Evolutionary conservation across 2,329 filamentous ascomycete genomes (phyloP).

Genomic region (Macrophomina phaseolina): DNA sequence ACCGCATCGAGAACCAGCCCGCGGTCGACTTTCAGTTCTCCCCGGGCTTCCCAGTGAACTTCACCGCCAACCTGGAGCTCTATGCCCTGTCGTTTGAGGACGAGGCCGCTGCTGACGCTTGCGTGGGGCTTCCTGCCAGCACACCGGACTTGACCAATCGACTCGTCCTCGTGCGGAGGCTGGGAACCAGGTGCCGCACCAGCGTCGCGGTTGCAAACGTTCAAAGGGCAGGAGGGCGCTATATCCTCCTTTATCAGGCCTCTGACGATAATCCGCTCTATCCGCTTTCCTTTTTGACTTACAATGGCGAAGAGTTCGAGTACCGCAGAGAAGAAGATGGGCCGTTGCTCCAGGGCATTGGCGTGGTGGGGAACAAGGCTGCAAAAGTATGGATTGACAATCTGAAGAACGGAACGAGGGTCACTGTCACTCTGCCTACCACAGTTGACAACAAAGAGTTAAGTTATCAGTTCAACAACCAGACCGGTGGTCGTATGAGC

Average conservation of each 20-base stretch:
- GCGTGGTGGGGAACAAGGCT: background rate
- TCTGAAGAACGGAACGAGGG: background rate
- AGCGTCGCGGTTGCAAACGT: background rate
- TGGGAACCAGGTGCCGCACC: background rate
- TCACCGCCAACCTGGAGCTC: background rate
- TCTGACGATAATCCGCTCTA: background rate
- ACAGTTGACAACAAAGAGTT: background rate
- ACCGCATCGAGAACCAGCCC: background rate
- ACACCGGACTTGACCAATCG: constrained; percentile 2
- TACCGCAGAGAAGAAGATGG: background rate
- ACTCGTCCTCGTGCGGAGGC: background rate
- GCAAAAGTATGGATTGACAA: background rate
- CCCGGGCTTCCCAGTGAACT: background rate
- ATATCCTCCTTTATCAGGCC: background rate
- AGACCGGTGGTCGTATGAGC: background rate
- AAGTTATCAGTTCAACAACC: background rate
- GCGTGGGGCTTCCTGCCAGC: background rate
- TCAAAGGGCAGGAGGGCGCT: background rate
- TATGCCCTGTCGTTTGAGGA: background rate
- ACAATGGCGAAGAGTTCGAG: background rate
- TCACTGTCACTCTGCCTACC: background rate
- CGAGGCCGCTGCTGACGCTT: background rate
- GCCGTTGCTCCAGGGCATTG: background rate
- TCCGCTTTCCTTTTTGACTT: background rate
- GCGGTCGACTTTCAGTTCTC: background rate